Evolutionary conservation across 106 monocot species (phyloP), one percentile per base, ranked within the genome.

Genomic region (Dioscorea dumetorum): DNA sequence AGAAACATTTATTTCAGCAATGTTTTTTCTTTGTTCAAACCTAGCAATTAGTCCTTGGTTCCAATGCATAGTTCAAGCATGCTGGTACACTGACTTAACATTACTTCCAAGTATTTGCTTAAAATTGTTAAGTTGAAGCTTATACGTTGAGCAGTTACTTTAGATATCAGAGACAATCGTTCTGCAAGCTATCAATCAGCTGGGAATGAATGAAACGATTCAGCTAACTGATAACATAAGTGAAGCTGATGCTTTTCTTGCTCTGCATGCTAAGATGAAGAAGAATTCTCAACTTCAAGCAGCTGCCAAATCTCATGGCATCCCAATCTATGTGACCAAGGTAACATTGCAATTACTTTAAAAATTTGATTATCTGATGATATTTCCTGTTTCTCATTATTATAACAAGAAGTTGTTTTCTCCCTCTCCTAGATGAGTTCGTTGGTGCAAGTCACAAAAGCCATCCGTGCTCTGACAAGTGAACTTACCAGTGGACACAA

Each of bases 271-370:
- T 23, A 95, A 86, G 77, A 76, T 95, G 17, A 95, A 91, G 75
- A 95, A 91, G 74, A 86, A 95, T 66, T 69, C 83, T 56, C 85
- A 83, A 48, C 81, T 95, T 63, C 84, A 95, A 74, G 70, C 81
- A 57, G 72, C 81, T 65, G 86, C 82, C 23, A 80, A 82, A 67
- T 84, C 88, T 70, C 74, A 70, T 50, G 69, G 66, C 31, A 82
- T 84, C 23, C 91, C 88, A 50, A 74, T 95, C 69, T 84, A 79
- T 78, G 81, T 91, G 70, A 88, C 85, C 15, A 94, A 94, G 94
- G 94, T 93, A 72, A 56, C 48, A 41, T 22, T 33, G 17, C 24
- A 49, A 58, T 49, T 34, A 15, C 34, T 58, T 63, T 41, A n/a
- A 24, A 18, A 13, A n/a, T 48, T 15, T 17, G 17, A 58, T 59